phyloP scores from a whole-genome alignment of 306 rosid genomes.

The Corylus americana region DNA sequence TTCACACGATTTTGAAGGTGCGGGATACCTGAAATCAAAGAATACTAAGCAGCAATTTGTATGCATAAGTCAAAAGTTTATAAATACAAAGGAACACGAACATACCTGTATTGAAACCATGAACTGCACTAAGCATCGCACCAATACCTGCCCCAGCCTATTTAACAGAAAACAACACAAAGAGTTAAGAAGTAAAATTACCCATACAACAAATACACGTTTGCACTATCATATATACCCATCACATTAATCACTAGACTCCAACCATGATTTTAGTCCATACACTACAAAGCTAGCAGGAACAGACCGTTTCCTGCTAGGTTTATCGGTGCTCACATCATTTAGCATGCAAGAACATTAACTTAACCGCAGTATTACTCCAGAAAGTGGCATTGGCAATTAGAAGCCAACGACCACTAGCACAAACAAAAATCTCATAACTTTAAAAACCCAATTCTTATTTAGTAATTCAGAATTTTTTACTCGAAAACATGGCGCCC shows the following conservation, averaged over 20 bases:
- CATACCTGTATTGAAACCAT: slow-evolving; percentile 73
- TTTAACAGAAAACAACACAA: slow-evolving; percentile 16
- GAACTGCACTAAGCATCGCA: slow-evolving; percentile 75
- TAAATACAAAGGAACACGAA: slow-evolving; percentile 3
- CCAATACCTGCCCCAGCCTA: slow-evolving; percentile 91
- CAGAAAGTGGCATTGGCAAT: not conserved
- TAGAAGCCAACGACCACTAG: not conserved
- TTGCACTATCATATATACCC: not conserved
- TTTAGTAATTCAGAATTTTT: not conserved
- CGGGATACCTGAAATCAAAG: slow-evolving; percentile 68
- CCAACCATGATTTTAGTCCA: not conserved
- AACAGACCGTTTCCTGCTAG: not conserved
- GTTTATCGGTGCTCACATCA: not conserved
- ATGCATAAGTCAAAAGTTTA: not conserved
- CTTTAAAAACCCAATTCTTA: not conserved
- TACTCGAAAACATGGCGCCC: not conserved
- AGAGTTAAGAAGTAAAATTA: slow-evolving; percentile 6
- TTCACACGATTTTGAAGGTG: slow-evolving; percentile 72
- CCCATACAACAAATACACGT: not conserved
- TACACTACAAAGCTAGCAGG: not conserved
- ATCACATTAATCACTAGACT: not conserved
- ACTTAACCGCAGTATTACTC: not conserved
- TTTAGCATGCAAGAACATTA: not conserved
- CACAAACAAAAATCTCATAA: not conserved
- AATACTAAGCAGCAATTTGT: slow-evolving; percentile 34